phyloP scores from a whole-genome alignment of 345 rosid species.

The Acer negundo region DNA sequence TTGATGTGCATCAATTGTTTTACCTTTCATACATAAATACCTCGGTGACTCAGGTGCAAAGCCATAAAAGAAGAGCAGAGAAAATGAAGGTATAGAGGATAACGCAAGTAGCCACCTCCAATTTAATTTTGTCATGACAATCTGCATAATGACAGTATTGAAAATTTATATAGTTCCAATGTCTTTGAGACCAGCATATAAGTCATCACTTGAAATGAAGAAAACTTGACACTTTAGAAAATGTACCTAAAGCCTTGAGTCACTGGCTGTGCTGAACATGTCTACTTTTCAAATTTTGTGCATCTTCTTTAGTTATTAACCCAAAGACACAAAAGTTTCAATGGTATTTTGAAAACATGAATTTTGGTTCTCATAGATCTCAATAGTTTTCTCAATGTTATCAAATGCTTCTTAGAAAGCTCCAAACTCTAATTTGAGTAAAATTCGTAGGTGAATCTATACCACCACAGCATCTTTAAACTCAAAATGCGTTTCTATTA shows the following conservation, averaged over 20 bases:
- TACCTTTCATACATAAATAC: slow-evolving; percentile 55
- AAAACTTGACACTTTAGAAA: neutral
- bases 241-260: neutral
- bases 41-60: slow-evolving; percentile 65
- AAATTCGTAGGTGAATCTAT: too few relatives aligned
- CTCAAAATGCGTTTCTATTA: too few relatives aligned
- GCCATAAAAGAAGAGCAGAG: slow-evolving; percentile 47
- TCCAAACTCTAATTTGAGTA: neutral
- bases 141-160: slow-evolving; percentile 17
- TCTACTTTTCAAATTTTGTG: neutral
- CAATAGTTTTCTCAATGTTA: neutral
- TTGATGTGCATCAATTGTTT: slow-evolving; percentile 43
- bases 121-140: slow-evolving; percentile 55
- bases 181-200: neutral
- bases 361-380: neutral
- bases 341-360: too few relatives aligned
- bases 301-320: neutral
- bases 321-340: neutral
- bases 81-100: slow-evolving; percentile 56
- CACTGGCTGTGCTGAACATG: neutral
- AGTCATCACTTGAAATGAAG: neutral
- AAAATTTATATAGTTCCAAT: neutral
- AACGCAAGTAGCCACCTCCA: slow-evolving; percentile 77
- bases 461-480: too few relatives aligned
- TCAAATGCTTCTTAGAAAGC: neutral